Base-by-base conservation (phyloP, 331 rosid genomes). In the Telfairia occidentalis region DNA sequence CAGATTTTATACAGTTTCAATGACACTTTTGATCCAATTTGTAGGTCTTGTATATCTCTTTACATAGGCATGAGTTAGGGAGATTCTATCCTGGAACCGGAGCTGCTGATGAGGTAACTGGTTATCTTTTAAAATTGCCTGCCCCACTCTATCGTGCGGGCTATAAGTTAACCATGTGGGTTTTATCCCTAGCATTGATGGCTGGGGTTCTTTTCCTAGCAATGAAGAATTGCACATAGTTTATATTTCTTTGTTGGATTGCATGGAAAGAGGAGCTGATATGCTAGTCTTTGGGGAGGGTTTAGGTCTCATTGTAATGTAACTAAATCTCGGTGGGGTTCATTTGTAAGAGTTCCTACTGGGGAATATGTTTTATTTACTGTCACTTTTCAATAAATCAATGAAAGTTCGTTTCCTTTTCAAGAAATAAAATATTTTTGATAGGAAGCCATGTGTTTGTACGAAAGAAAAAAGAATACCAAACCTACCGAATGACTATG, bases 11-110 rank as follows among this genome's bases (percentile, higher is more conserved):
- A 16, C 29, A 30, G 34, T 73, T 54, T 10, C 40, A 10, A 26
- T 87, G 55, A 87, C 40, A 77, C 46, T 40, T 77, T 81, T 75
- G 74, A 74, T 71, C 43, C 28, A 18, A 35, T 78, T 49, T 76
- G 60, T 81, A 95, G 99, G 96, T 95, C 69, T 84, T 95, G 90
- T 95, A 95, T 77, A 76, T 95, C 78, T 95, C 99, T 24, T 85
- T 95, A 79, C 99, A 95, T 83, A 92, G 99, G 81, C 96, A 92
- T 6, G 99, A 92, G 86, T 90, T 84, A 10, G 99, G 99, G 43
- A 78, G 57, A 78, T 95, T 95, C 84, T 95, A 95, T 84, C 99
- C 99, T 77, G 99, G 99, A 78, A 92, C 97, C 40, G 99, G 99
- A 71, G 97, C 96, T 79, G 97, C 90, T 67, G 87, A 85, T 63